These are phyloP conservation scores for Plasmodium malariae DNA, from an alignment of 169 alveolate species.

Conservation along the genomic window DNA sequence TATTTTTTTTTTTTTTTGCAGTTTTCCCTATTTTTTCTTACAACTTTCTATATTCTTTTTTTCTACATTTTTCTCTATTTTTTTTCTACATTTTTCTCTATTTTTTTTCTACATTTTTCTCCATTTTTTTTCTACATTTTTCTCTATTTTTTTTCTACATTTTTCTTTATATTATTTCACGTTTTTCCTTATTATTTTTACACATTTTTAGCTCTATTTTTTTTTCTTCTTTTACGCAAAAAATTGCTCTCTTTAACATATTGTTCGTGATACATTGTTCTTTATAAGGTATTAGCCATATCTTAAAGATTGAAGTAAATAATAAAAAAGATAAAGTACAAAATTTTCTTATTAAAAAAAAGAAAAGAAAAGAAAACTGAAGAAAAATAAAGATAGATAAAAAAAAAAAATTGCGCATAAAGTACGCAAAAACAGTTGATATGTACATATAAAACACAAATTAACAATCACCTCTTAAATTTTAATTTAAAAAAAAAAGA, in stretches of 20 bases:
- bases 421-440: background rate
- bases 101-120: too few relatives aligned
- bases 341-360: background rate
- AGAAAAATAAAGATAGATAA: background rate
- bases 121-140: too few relatives aligned
- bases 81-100: too few relatives aligned
- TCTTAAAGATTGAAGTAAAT: background rate
- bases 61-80: too few relatives aligned
- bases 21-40: background rate
- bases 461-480: conserved; percentile 2
- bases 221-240: conserved; percentile 4
- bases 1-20: background rate
- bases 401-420: conserved; percentile 16
- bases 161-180: too few relatives aligned
- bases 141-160: too few relatives aligned
- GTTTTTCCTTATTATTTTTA: background rate
- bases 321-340: background rate
- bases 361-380: background rate
- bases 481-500: background rate
- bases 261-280: conserved; percentile 50
- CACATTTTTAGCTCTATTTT: background rate
- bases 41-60: too few relatives aligned
- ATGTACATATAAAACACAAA: conserved; percentile 5
- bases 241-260: conserved; percentile 14
- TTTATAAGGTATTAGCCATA: conserved; percentile 19